Percentiles rank a stretch among this genome's conserved stretches.
phyloP scores from a whole-genome alignment of 495 filamentous ascomycete species.

The Penicillium bovifimosum region DNA sequence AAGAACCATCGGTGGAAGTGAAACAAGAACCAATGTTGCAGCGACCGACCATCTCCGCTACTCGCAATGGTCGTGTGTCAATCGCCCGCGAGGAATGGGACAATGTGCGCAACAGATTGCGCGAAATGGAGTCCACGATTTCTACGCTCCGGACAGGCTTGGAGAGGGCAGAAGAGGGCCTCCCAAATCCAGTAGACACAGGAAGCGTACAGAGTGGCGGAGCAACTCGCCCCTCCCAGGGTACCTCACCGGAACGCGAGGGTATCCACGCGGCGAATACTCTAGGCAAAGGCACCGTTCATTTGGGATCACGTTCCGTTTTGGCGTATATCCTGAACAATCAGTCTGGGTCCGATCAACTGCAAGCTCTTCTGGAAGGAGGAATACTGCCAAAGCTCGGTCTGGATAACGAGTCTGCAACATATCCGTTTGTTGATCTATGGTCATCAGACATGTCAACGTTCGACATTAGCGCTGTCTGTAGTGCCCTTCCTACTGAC shows the following conservation, averaged over 20 bases:
- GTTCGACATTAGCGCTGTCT: constrained; percentile 62
- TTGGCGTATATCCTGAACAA: constrained; percentile 58
- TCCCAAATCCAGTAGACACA: constrained; percentile 25
- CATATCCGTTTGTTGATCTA: constrained; percentile 69
- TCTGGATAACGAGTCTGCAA: constrained; percentile 73
- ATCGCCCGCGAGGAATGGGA: constrained; percentile 46
- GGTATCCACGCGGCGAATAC: constrained; percentile 51
- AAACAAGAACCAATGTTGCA: constrained; percentile 24
- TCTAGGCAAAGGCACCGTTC: constrained; percentile 49
- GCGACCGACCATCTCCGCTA: constrained; percentile 17
- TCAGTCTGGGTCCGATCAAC: constrained; percentile 58
- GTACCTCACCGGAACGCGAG: constrained; percentile 43
- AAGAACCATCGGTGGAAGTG: constrained; percentile 18
- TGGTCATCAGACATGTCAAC: constrained; percentile 64
- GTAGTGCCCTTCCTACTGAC: constrained; percentile 63
- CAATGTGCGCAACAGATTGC: constrained; percentile 37
- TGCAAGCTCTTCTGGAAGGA: constrained; percentile 61
- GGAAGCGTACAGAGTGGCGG: constrained; percentile 59
- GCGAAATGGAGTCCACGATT: constrained; percentile 42
- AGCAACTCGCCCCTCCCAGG: constrained; percentile 39
- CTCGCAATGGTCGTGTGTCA: constrained; percentile 28
- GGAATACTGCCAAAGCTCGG: constrained; percentile 77
- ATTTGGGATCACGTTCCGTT: constrained; percentile 55
- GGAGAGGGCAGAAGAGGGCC: constrained; percentile 35
- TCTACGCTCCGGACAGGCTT: constrained; percentile 36